Evolutionary conservation across 768 basidiomycete genomes (phyloP), one percentile per base, ranked within the genome.

Genomic region (Suillus brevipes): DNA sequence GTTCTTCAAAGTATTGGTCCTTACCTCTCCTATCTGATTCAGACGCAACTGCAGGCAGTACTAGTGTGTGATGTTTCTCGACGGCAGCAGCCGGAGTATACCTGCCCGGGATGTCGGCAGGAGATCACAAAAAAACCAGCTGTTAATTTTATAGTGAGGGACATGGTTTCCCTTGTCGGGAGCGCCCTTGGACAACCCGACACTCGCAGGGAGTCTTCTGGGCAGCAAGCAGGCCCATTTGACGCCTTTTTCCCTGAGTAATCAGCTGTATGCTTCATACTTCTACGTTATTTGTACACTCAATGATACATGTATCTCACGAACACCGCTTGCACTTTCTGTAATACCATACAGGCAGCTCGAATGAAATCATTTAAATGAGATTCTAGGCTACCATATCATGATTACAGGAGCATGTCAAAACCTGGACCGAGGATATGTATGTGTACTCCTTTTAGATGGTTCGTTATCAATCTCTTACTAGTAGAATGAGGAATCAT

Each of bases 21-120:
- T 4, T 69, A 18, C 62, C 62, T 40, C 55, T 52, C 57, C 7
- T 59, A 43, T 5, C 69, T 67, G 8, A 63, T 71, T 4, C 71
- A 64, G 55, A 59, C 59, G 13, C 70, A 73, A 50, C 28, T 74
- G 3, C 67, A 61, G 18, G 66, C 69, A 1, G 8, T n/a, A n/a
- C n/a, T n/a, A n/a, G n/a, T 76, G 23, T 68, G 74, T 42, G 55
- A 63, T 42, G 60, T 69, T 64, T 18, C 70, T 70, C 69, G 67
- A 71, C 78, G 52, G 67, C 66, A 73, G 67, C 66, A 79, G 42
- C 89, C 88, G 0, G 72, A 81, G 37, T 91, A 88, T 68, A 85
- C 85, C 2, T 92, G 90, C 63, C 90, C 90, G 4, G 85, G 84
- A 6, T 92, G 90, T 69, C 81, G 90, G 61, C 77, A 81, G 55